phyloP scores from a whole-genome alignment of 2,329 filamentous ascomycete genomes.

The Colletotrichum coccodes region DNA sequence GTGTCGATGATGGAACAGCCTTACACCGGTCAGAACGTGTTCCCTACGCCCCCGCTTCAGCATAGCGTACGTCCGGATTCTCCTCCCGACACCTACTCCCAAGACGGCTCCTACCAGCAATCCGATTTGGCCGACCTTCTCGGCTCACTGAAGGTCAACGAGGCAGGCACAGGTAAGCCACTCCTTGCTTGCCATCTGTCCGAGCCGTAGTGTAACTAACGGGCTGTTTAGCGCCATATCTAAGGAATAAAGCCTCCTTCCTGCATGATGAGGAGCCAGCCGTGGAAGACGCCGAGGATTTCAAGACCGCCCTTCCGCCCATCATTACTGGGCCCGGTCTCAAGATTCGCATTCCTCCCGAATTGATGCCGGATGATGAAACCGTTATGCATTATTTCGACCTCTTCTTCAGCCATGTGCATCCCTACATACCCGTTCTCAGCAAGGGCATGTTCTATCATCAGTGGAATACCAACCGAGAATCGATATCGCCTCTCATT shows the following conservation, averaged over 20 bases:
- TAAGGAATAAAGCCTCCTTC: conserved; percentile 71
- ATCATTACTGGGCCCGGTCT: conserved; percentile 75
- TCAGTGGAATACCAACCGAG: conserved; percentile 86
- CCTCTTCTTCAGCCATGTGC: conserved; percentile 89
- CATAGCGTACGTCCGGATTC: conserved; percentile 52
- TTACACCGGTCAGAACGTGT: conserved; percentile 60
- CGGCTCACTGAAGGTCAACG: conserved; percentile 87
- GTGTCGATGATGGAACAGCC: conserved; percentile 61
- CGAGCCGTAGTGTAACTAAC: conserved; percentile 19
- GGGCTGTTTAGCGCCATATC: conserved; percentile 78
- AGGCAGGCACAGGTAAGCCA: conserved; percentile 81
- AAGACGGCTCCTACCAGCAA: conserved; percentile 70
- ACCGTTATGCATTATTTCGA: conserved; percentile 87
- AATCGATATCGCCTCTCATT: conserved; percentile 88
- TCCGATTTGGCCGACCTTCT: conserved; percentile 83
- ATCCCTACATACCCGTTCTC: conserved; percentile 91
- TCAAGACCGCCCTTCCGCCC: conserved; percentile 75
- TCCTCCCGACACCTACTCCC: conserved; percentile 63
- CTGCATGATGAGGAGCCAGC: conserved; percentile 69
- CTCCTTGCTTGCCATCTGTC: neutral
- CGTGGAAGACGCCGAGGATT: conserved; percentile 78
- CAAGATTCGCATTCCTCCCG: conserved; percentile 88
- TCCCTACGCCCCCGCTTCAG: conserved; percentile 63
- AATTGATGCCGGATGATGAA: conserved; percentile 91
- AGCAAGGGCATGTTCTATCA: conserved; percentile 86